Conservation (phyloP, 164 flowering plant genomes). For the Amborella trichopoda region DNA sequence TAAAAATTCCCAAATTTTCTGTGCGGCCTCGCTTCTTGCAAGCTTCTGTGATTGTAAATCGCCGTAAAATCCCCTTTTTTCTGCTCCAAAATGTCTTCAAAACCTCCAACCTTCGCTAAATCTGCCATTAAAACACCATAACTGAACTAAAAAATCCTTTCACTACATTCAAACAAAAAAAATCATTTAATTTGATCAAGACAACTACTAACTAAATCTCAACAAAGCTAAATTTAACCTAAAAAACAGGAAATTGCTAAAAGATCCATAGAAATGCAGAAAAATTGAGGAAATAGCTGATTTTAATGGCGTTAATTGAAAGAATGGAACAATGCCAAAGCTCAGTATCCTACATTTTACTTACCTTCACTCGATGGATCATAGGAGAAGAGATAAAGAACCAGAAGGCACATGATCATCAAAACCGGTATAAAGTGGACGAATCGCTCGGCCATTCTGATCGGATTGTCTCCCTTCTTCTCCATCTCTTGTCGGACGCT, state of each 20-base stretch:
- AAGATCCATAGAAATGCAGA: neutral
- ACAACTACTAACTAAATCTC: neutral
- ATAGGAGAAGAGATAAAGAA: slow-evolving; percentile 11
- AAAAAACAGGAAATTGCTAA: neutral
- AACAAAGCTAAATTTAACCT: slow-evolving; percentile 4
- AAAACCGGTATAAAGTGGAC: slow-evolving; percentile 9
- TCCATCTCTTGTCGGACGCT: neutral
- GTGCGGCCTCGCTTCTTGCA: slow-evolving; percentile 24
- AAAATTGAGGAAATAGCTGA: neutral
- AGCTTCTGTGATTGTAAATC: slow-evolving; percentile 33
- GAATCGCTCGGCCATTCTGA: neutral
- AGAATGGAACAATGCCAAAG: neutral
- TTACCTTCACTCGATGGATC: slow-evolving; percentile 9
- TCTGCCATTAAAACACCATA: neutral
- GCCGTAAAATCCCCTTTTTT: slow-evolving; percentile 26
- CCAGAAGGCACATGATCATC: slow-evolving; percentile 7
- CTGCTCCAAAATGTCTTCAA: slow-evolving; percentile 8
- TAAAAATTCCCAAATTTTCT: slow-evolving; percentile 39
- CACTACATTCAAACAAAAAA: too few relatives aligned
- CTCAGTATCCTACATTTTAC: neutral
- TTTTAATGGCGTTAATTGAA: neutral
- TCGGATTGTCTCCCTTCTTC: neutral
- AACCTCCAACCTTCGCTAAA: neutral
- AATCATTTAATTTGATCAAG: neutral
- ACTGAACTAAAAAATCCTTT: neutral